Evolutionary conservation across 768 basidiomycete species (phyloP).

Genomic region (Mycena sanguinolenta): DNA sequence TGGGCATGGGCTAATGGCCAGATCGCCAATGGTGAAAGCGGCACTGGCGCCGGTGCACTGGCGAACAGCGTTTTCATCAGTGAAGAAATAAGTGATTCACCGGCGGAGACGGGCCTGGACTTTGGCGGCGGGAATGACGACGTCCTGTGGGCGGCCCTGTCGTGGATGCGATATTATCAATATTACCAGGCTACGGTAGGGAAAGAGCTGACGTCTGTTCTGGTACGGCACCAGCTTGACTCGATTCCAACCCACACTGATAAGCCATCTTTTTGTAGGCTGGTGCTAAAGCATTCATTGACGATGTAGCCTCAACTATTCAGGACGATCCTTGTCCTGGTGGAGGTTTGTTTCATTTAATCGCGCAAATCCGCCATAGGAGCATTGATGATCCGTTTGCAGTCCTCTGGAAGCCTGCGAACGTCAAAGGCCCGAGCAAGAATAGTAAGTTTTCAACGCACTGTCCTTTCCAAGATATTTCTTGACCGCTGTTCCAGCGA

Average conservation of each 20-base stretch:
- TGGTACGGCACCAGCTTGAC: background rate
- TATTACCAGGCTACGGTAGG: background rate
- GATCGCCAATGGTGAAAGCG: background rate
- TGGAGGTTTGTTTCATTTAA: constrained; percentile 11
- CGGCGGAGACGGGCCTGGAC: background rate
- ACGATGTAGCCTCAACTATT: constrained; percentile 8
- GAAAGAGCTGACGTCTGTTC: background rate
- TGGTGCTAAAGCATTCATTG: constrained; percentile 8
- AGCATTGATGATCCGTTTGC: background rate
- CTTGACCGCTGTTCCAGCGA: constrained; percentile 1
- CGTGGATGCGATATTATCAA: constrained; percentile 10
- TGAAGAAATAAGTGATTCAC: background rate
- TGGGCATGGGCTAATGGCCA: background rate
- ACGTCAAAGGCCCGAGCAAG: constrained; percentile 4
- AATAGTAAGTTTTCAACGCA: constrained; percentile 6
- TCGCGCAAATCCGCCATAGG: background rate
- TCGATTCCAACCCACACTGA: background rate
- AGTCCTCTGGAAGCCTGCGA: constrained; percentile 11
- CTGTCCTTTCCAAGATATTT: background rate
- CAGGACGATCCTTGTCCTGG: constrained; percentile 10
- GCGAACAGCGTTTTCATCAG: constrained; percentile 1
- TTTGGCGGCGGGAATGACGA: constrained; percentile 21
- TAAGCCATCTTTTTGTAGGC: background rate
- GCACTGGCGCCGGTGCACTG: background rate
- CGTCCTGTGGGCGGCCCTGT: constrained; percentile 13